These are phyloP conservation scores for Phalaenopsis hybrid DNA, from an alignment of 116 monocot genomes.

Conservation along the genomic window DNA sequence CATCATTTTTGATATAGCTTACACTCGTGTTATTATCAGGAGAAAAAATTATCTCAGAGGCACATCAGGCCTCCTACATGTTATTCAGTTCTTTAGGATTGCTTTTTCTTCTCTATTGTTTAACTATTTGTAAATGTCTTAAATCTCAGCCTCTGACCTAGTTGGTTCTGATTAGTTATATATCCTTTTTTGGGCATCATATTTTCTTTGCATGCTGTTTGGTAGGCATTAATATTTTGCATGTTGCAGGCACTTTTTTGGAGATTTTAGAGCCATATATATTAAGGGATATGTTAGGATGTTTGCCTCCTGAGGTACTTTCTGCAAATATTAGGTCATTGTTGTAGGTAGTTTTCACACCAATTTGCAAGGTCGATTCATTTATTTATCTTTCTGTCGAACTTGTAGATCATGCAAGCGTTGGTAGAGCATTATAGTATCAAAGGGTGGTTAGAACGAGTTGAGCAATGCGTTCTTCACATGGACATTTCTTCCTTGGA, in stretches of 20 bases:
- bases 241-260: slow-evolving; percentile 69
- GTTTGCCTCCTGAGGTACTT: slow-evolving; percentile 86
- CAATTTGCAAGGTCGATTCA: background rate
- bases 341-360: background rate
- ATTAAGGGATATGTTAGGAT: slow-evolving; percentile 92
- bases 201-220: background rate
- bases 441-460: slow-evolving; percentile 91
- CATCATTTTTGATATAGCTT: too few relatives aligned
- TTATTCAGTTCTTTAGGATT: background rate
- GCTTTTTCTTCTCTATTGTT: background rate
- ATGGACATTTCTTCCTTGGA: slow-evolving; percentile 99
- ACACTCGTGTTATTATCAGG: background rate
- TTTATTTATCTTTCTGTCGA: background rate
- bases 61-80: background rate
- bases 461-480: slow-evolving; percentile 97
- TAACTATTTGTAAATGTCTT: background rate
- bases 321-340: slow-evolving; percentile 2
- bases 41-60: background rate
- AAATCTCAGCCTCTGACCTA: background rate
- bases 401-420: slow-evolving; percentile 85
- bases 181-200: background rate
- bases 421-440: slow-evolving; percentile 91
- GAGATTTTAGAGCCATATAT: slow-evolving; percentile 98
- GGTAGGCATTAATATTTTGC: background rate
- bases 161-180: too few relatives aligned